A percentile compares a stretch with the other conserved stretches of the same genome.
These are phyloP conservation scores for Trichothecium sympodiale DNA, from an alignment of 2,329 filamentous ascomycete genomes.

Conservation along the genomic window DNA sequence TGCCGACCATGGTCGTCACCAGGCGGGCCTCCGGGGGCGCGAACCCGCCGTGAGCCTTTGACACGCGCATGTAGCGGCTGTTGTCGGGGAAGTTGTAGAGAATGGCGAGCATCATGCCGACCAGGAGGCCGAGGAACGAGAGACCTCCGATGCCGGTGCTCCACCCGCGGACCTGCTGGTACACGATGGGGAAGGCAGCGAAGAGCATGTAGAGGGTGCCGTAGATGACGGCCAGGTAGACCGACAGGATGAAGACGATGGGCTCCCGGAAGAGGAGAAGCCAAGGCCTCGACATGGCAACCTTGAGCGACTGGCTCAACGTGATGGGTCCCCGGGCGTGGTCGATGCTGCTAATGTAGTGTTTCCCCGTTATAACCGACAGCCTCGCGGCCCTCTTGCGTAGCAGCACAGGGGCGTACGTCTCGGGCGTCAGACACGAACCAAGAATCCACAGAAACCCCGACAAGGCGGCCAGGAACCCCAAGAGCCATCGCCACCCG, in stretches of 20 bases:
- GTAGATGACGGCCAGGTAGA: constrained; percentile 46
- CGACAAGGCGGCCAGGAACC: constrained; percentile 43
- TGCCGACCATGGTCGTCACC: constrained; percentile 41
- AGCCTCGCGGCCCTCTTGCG: constrained; percentile 33
- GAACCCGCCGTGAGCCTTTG: constrained; percentile 6
- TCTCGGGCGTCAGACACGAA: constrained; percentile 35
- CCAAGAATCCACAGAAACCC: constrained; percentile 39
- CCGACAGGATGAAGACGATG: constrained; percentile 45
- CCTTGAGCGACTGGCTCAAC: constrained; percentile 40
- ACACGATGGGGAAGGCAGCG: constrained; percentile 42
- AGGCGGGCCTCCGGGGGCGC: constrained; percentile 41
- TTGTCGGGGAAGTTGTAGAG: constrained; percentile 35
- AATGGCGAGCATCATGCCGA: constrained; percentile 45
- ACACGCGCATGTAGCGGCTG: constrained; percentile 28
- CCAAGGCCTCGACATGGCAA: constrained; percentile 46
- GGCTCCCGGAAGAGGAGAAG: constrained; percentile 49
- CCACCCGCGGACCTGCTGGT: constrained; percentile 40
- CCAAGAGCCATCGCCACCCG: constrained; percentile 51
- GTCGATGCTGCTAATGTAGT: constrained; percentile 38
- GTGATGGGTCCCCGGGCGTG: constrained; percentile 32
- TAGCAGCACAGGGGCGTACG: constrained; percentile 40
- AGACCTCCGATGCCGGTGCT: constrained; percentile 38
- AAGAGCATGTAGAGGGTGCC: constrained; percentile 38
- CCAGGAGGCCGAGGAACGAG: constrained; percentile 46
- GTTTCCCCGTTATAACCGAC: constrained; percentile 33